These are phyloP conservation scores for Phytophthora pini DNA, from an alignment of 352 stramenopile species.

Conservation along the genomic window DNA sequence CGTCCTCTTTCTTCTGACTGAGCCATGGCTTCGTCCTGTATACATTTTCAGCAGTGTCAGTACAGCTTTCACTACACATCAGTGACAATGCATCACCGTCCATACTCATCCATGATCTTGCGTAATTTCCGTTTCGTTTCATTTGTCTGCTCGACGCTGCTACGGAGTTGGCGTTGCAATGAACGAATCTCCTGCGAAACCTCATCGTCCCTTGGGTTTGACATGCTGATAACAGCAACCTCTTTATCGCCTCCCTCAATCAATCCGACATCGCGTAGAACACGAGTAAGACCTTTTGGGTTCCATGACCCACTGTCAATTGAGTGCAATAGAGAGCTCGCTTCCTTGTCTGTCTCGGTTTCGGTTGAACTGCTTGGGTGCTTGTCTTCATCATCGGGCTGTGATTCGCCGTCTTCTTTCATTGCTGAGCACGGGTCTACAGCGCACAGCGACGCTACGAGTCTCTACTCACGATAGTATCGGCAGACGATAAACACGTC, in stretches of 20 bases:
- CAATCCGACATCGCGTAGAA: constrained; percentile 58
- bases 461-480: constrained; percentile 32
- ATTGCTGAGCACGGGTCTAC: constrained; percentile 10
- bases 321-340: constrained; percentile 11
- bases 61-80: neutral
- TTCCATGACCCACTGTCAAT: constrained; percentile 34
- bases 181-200: constrained; percentile 68
- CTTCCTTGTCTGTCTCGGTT: constrained; percentile 7
- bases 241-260: constrained; percentile 44
- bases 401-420: constrained; percentile 13
- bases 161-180: constrained; percentile 52
- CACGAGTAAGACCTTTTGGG: constrained; percentile 30
- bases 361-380: constrained; percentile 11
- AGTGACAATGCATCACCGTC: neutral
- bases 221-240: constrained; percentile 32
- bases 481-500: neutral
- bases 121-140: constrained; percentile 66
- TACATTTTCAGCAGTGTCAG: constrained; percentile 7
- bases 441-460: constrained; percentile 38
- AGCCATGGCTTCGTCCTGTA: constrained; percentile 75
- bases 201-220: constrained; percentile 57
- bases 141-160: constrained; percentile 57
- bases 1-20: constrained; percentile 49
- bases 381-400: constrained; percentile 33
- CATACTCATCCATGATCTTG: constrained; percentile 59